Conservation (phyloP, 495 filamentous ascomycete genomes). For the Annulohypoxylon moriforme region DNA sequence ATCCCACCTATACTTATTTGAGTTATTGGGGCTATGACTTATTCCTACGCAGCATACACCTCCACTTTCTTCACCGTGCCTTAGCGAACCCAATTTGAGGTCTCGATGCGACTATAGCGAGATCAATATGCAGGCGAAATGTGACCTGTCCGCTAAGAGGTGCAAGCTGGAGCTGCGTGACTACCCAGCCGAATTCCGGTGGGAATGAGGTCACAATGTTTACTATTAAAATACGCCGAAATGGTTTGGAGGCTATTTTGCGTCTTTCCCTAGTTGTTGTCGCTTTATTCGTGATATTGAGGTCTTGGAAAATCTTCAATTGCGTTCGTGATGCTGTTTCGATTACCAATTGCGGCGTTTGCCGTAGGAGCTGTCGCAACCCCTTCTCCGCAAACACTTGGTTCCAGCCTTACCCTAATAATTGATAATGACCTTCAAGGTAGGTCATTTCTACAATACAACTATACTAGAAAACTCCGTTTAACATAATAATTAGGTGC, state of each 20-base stretch:
- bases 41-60: constrained; percentile 12
- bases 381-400: constrained; percentile 51
- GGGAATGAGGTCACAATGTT: neutral
- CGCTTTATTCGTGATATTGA: neutral
- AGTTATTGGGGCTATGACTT: constrained; percentile 12
- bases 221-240: neutral
- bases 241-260: neutral
- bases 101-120: neutral
- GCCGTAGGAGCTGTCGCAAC: constrained; percentile 34
- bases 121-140: constrained; percentile 1
- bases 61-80: constrained; percentile 13
- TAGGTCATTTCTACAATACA: constrained; percentile 11
- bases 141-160: neutral
- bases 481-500: constrained; percentile 46
- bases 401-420: constrained; percentile 53
- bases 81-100: neutral
- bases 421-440: constrained; percentile 58
- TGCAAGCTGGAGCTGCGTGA: neutral
- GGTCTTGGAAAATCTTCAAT: neutral
- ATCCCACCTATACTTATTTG: neutral
- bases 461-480: neutral
- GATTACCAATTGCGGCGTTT: constrained; percentile 22
- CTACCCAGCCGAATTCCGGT: constrained; percentile 9
- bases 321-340: constrained; percentile 17
- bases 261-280: neutral